phyloP scores from a whole-genome alignment of 1,139 yeast genomes.

The Blastobotrys arbuscula region DNA sequence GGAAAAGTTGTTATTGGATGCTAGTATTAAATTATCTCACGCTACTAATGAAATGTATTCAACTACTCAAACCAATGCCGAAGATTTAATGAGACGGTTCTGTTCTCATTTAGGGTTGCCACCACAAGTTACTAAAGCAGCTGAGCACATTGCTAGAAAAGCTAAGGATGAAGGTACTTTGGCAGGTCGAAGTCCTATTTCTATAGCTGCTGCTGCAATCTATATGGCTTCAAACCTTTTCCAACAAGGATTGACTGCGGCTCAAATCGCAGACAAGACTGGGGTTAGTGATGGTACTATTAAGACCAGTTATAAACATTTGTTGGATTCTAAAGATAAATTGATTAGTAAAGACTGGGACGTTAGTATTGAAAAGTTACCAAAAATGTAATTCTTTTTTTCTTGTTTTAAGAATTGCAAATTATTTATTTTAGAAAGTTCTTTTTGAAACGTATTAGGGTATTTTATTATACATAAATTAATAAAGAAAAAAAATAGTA shows the following conservation, averaged over 20 bases:
- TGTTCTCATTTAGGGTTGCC: slow-evolving; percentile 90
- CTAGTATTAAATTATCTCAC: slow-evolving; percentile 32
- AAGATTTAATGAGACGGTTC: slow-evolving; percentile 90
- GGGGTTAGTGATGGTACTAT: slow-evolving; percentile 98
- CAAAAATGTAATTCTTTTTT: slow-evolving; percentile 35
- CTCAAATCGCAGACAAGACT: slow-evolving; percentile 85
- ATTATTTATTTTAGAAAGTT: too few species aligned
- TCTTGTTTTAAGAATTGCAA: not conserved
- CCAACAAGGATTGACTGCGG: slow-evolving; percentile 57
- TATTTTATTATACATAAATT: not conserved
- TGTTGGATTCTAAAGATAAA: slow-evolving; percentile 67
- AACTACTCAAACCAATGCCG: slow-evolving; percentile 87
- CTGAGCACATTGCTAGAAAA: slow-evolving; percentile 84
- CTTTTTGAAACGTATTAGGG: too few species aligned
- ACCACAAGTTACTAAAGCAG: slow-evolving; percentile 83
- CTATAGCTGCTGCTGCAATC: slow-evolving; percentile 96
- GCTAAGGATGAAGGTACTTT: slow-evolving; percentile 89
- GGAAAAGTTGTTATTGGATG: slow-evolving; percentile 52
- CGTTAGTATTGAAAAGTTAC: slow-evolving; percentile 57
- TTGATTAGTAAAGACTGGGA: slow-evolving; percentile 80
- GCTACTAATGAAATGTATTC: slow-evolving; percentile 39
- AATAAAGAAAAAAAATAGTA: not conserved
- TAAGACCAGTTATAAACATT: slow-evolving; percentile 80
- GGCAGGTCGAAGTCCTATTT: slow-evolving; percentile 96
- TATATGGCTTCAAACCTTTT: slow-evolving; percentile 87